Conservation (phyloP, 768 basidiomycete genomes). For the Psilocybe subaeruginosa region DNA sequence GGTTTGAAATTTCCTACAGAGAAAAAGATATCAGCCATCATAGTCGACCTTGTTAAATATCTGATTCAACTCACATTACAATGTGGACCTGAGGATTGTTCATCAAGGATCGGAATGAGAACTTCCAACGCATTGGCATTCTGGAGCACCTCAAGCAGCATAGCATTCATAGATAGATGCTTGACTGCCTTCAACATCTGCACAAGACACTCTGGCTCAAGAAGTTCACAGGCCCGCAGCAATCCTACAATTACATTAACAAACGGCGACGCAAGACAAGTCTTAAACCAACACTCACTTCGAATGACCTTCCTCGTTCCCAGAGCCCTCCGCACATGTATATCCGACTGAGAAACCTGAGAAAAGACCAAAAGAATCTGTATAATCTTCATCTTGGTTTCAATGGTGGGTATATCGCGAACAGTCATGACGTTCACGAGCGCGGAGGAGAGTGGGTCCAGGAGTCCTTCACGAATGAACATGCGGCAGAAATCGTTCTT, state of each 20-base stretch:
- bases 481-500: conserved; percentile 99
- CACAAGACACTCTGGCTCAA: conserved; percentile 88
- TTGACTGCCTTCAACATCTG: conserved; percentile 94
- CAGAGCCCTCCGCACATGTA: conserved; percentile 89
- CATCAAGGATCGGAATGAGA: conserved; percentile 82
- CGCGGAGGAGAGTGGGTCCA: conserved; percentile 91
- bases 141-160: conserved; percentile 89
- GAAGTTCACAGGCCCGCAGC: conserved; percentile 81
- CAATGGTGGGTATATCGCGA: conserved; percentile 62
- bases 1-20: conserved; percentile 91
- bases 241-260: conserved; percentile 54
- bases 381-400: conserved; percentile 88
- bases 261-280: background rate
- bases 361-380: conserved; percentile 90
- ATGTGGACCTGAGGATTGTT: conserved; percentile 77
- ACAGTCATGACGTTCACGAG: conserved; percentile 86
- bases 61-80: conserved; percentile 62
- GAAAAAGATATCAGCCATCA: conserved; percentile 4
- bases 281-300: conserved; percentile 55
- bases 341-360: conserved; percentile 95
- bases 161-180: conserved; percentile 93
- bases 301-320: conserved; percentile 88
- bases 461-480: conserved; percentile 94
- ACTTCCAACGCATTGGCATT: conserved; percentile 95
- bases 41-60: background rate